Base-by-base conservation (phyloP, 805 yeast species). In the Sugiyamaella marilandica region DNA sequence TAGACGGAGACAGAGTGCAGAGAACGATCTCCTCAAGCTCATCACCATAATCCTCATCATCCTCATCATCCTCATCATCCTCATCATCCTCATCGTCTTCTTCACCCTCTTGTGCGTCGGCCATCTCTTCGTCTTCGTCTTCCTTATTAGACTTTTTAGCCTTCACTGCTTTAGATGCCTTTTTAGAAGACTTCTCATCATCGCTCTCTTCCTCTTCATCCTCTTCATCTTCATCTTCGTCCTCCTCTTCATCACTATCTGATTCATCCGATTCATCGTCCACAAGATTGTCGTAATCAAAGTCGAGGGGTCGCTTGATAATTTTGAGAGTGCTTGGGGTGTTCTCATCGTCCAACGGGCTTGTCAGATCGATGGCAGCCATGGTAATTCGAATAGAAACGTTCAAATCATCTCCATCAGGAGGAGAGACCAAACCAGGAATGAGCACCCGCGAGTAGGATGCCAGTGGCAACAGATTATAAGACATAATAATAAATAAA, bases 301-400 rank as follows among this genome's bases (percentile, higher is more conserved):
- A 57, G 36, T 65, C 66, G 39, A 59, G 75, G 75, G 69, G 77
- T 67, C 83, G 83, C 80, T 88, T 90, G 69, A 92, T 79, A 66
- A 92, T 79, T 76, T 95, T 85, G 67, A 94, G 79, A 63, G 97
- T 89, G 32, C 96, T 83, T 60, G 98, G 97, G 9, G 45, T 37
- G 39, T 51, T 44, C 47, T 59, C 65, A 53, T 66, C 73, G 64
- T 89, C 96, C 62, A 80, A 82, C 31, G 95, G 78, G 45, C 71
- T 65, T 65, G 83, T 87, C 58, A 97, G 96, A 73, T 92, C 97
- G 65, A 94, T 78, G 55, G 99, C 95, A 58, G 97, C 99, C 80
- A 92, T 79, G 50, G 98, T 91, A 65, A 92, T 70, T 73, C 95
- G 87, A 62, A 92, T 82, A 57, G 97, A 85, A 13, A 87, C 86